These are phyloP conservation scores for Peterozyma xylosa DNA, from an alignment of 805 yeast species.

Conservation along the genomic window DNA sequence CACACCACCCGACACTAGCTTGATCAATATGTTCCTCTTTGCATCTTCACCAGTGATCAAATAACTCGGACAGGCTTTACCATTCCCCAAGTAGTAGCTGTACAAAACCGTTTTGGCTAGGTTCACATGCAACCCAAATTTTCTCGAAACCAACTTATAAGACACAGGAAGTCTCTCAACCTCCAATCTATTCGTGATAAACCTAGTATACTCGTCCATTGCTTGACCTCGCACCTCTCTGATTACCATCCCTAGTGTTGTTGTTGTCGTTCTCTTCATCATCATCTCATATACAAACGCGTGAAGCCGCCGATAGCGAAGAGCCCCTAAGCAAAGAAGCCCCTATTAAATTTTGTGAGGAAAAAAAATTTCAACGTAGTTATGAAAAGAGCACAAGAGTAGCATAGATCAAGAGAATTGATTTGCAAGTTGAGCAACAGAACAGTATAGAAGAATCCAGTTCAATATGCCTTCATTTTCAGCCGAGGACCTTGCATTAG, in stretches of 20 bases:
- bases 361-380: too few relatives aligned
- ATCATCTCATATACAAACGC: too few relatives aligned
- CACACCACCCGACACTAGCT: too few relatives aligned
- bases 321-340: not conserved
- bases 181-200: slow-evolving; percentile 1
- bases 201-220: slow-evolving; percentile 1
- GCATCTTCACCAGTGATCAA: slow-evolving; percentile 29
- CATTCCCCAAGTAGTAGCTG: slow-evolving; percentile 29
- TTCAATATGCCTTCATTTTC: slow-evolving; percentile 11
- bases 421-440: too few relatives aligned
- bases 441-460: too few relatives aligned
- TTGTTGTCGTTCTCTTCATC: not conserved
- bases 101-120: slow-evolving; percentile 32
- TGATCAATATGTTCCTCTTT: not conserved
- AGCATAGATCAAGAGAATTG: too few relatives aligned
- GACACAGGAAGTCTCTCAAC: slow-evolving; percentile 20
- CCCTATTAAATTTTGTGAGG: not conserved
- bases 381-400: too few relatives aligned
- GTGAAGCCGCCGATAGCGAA: not conserved
- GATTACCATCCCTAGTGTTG: not conserved
- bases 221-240: not conserved
- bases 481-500: slow-evolving; percentile 29
- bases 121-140: slow-evolving; percentile 26
- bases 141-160: slow-evolving; percentile 33
- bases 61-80: slow-evolving; percentile 31